Base-by-base conservation (phyloP, 805 yeast species). In the Candida awuae region DNA sequence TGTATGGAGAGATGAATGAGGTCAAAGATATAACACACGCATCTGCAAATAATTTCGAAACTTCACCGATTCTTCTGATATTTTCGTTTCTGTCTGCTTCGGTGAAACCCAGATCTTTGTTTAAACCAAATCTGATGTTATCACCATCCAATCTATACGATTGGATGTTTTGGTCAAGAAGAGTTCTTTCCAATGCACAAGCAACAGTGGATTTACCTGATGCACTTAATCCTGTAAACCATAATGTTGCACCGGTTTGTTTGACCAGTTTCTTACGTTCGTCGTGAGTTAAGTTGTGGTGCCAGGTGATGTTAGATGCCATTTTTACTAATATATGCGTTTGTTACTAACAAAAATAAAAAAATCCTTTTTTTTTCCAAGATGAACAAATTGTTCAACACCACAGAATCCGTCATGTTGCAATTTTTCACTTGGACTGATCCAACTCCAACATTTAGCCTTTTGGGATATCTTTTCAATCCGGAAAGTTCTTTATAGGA, bases 291-390 rank as follows among this genome's bases (percentile, higher is more conserved):
- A 90, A 67, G 56, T 92, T 90, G 51, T 76, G 77, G 66, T 90
- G 97, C 97, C 97, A 90, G 49, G 97, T 87, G 61, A 90, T 86
- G 59, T 90, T 90, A 30, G 95, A 80, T 49, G 96, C 92, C 97
- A 90, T 90, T 50, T 42, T 51, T 16, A 7, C 10, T 13, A n/a
- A 18, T 21, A 13, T 2, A n/a, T n/a, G n/a, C n/a, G n/a, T n/a
- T 12, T 20, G 8, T 10, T 6, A 27, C n/a, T n/a, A 12, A n/a
- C n/a, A n/a, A n/a, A n/a, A n/a, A n/a, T n/a, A n/a, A n/a, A n/a
- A n/a, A n/a, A n/a, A n/a, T n/a, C n/a, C n/a, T n/a, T n/a, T n/a
- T n/a, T n/a, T n/a, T n/a, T n/a, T n/a, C n/a, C n/a, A n/a, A n/a
- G n/a, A n/a, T n/a, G n/a, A n/a, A n/a, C n/a, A n/a, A n/a, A n/a